These are phyloP conservation scores for Effrenium voratum DNA, from an alignment of 73 alveolate genomes.

Conservation along the genomic window DNA sequence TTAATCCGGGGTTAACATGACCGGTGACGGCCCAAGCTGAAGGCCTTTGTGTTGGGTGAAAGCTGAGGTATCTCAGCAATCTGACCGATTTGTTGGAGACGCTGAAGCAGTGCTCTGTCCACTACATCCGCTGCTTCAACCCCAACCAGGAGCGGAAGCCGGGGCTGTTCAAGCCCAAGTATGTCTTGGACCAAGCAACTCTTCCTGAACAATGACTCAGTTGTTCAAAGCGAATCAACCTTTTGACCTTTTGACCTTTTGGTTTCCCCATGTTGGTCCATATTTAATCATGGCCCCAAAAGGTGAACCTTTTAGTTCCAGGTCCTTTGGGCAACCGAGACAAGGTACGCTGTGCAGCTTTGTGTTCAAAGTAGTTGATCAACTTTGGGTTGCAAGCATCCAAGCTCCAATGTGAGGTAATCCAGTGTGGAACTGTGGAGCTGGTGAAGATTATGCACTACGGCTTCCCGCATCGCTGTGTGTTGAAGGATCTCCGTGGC, in stretches of 20 bases:
- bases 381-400: too few relatives aligned
- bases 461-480: constrained; percentile 88
- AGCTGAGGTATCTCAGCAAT: constrained; percentile 4
- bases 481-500: constrained; percentile 32
- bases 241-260: too few relatives aligned
- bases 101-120: constrained; percentile 87
- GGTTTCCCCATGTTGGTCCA: too few relatives aligned
- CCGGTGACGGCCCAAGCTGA: background rate
- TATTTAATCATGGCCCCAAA: too few relatives aligned
- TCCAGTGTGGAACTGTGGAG: constrained; percentile 73
- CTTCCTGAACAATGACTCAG: too few relatives aligned
- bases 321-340: too few relatives aligned
- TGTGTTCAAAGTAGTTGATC: too few relatives aligned
- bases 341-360: too few relatives aligned
- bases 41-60: background rate
- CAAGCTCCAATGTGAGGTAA: background rate
- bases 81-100: constrained; percentile 27
- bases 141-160: constrained; percentile 93
- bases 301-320: too few relatives aligned
- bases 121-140: constrained; percentile 94
- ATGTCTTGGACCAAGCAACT: constrained; percentile 75
- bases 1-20: too few relatives aligned
- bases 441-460: constrained; percentile 91
- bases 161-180: constrained; percentile 72
- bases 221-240: too few relatives aligned